A percentile compares a stretch with the other conserved stretches of the same genome.
These are phyloP conservation scores for Psilocybe cubensis DNA, from an alignment of 768 basidiomycete genomes.

Conservation along the genomic window DNA sequence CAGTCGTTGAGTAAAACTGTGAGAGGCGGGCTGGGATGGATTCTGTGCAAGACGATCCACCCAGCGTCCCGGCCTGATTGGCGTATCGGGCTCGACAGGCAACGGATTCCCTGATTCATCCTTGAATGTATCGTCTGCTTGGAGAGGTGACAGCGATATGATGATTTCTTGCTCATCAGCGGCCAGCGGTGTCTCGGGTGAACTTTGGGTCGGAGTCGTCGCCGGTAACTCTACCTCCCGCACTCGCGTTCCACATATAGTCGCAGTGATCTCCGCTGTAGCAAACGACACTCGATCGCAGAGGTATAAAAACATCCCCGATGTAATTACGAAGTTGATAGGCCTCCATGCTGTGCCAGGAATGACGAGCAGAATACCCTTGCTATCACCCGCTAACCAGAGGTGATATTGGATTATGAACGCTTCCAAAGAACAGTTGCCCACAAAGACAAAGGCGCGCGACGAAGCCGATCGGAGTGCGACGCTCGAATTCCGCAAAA, in stretches of 20 bases:
- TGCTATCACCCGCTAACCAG: constrained; percentile 85
- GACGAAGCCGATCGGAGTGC: constrained; percentile 73
- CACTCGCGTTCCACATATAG: constrained; percentile 45
- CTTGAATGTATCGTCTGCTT: constrained; percentile 14
- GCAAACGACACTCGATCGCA: constrained; percentile 78
- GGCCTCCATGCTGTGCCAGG: constrained; percentile 75
- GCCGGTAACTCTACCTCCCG: constrained; percentile 28
- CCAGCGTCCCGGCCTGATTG: constrained; percentile 47
- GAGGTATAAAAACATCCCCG: constrained; percentile 79
- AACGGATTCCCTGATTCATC: constrained; percentile 24
- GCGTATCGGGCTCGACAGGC: constrained; percentile 42
- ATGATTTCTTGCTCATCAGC: constrained; percentile 19
- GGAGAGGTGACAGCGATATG: constrained; percentile 23
- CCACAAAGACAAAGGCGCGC: constrained; percentile 76
- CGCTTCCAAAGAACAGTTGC: constrained; percentile 87
- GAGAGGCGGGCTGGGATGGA: constrained; percentile 21
- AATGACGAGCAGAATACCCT: constrained; percentile 78
- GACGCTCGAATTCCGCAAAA: constrained; percentile 76
- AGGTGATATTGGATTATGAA: constrained; percentile 91
- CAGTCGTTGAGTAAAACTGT: constrained; percentile 34
- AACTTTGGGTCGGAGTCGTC: not conserved
- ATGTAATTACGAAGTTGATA: constrained; percentile 79
- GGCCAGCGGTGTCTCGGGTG: constrained; percentile 3
- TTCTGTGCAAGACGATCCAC: constrained; percentile 52
- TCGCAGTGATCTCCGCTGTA: constrained; percentile 68